A percentile compares a stretch with the other conserved stretches of the same genome.
Evolutionary conservation across 2,329 filamentous ascomycete genomes (phyloP).

Genomic region (Alternaria dauci): DNA sequence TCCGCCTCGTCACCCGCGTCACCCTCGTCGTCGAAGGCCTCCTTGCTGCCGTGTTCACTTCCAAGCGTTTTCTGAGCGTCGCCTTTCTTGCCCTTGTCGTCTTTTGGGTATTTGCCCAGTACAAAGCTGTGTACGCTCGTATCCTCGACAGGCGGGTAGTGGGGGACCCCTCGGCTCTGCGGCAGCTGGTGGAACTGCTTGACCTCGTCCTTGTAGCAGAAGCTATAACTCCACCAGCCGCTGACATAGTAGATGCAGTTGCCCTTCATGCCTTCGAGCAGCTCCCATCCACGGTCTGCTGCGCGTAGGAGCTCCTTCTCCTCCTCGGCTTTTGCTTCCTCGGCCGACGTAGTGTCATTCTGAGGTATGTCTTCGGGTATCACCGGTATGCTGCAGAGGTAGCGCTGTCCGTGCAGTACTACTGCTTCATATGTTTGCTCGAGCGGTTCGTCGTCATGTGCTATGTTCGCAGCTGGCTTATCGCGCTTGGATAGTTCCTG

Average conservation of each 20-base stretch:
- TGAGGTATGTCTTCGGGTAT: conserved; percentile 63
- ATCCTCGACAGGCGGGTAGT: conserved; percentile 78
- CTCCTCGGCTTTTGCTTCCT: conserved; percentile 75
- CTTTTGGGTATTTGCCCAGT: conserved; percentile 68
- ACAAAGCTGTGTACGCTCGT: conserved; percentile 78
- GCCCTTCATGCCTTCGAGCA: conserved; percentile 78
- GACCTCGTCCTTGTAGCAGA: conserved; percentile 88
- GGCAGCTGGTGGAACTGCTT: conserved; percentile 89
- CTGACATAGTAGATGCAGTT: conserved; percentile 83
- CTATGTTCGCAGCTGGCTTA: conserved; percentile 24
- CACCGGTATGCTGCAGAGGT: conserved; percentile 84
- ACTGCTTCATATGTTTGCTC: conserved; percentile 74
- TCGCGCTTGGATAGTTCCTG: conserved; percentile 47
- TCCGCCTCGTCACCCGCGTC: conserved; percentile 35
- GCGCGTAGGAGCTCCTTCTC: conserved; percentile 81
- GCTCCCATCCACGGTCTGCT: conserved; percentile 78
- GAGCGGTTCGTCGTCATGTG: conserved; percentile 33
- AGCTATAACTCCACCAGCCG: conserved; percentile 96
- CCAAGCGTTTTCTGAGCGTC: conserved; percentile 42
- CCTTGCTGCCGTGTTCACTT: conserved; percentile 41
- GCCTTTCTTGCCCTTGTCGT: conserved; percentile 30
- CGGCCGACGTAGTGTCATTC: conserved; percentile 71
- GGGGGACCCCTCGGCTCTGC: conserved; percentile 70
- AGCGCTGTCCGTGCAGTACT: conserved; percentile 72
- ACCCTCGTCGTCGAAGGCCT: conserved; percentile 40